Evolutionary conservation across 2,329 filamentous ascomycete species (phyloP).

Genomic region (Didymella lethalis): DNA sequence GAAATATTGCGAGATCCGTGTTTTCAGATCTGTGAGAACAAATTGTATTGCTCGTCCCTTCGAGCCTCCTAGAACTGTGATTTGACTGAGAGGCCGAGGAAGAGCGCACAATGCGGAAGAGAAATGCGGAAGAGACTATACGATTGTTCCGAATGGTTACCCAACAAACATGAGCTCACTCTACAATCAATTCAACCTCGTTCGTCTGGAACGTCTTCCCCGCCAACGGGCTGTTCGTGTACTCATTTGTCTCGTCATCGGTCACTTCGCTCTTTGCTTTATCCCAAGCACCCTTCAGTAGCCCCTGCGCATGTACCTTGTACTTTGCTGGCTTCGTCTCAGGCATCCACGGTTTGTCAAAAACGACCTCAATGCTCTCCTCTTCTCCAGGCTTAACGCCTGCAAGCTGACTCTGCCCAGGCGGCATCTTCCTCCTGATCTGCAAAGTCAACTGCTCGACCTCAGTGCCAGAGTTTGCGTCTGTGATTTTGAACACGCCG

Average conservation of each 20-base stretch:
- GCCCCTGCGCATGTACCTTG: slow-evolving; percentile 46
- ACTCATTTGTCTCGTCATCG: slow-evolving; percentile 38
- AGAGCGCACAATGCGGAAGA: no score
- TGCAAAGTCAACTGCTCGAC: slow-evolving; percentile 44
- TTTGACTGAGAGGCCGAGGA: no score
- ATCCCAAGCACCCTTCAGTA: slow-evolving; percentile 50
- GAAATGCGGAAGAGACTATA: no score
- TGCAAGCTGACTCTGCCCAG: slow-evolving; percentile 46
- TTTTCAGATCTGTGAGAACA: no score
- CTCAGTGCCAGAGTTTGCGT: slow-evolving; percentile 38
- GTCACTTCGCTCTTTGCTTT: slow-evolving; percentile 33
- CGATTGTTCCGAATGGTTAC: not conserved
- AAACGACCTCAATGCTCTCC: slow-evolving; percentile 46
- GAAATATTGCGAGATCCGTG: no score
- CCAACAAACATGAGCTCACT: not conserved
- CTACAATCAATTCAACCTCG: slow-evolving; percentile 26
- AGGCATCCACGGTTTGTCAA: slow-evolving; percentile 51
- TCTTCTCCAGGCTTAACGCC: slow-evolving; percentile 47
- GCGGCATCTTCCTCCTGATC: slow-evolving; percentile 50
- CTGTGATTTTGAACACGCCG: slow-evolving; percentile 48
- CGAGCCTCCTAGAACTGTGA: no score
- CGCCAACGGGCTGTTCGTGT: slow-evolving; percentile 35
- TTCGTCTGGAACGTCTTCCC: slow-evolving; percentile 37
- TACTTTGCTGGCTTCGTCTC: slow-evolving; percentile 47
- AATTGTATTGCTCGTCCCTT: no score